Evolutionary conservation across 805 yeast species (phyloP).

Genomic region (Lipomyces orientalis): DNA sequence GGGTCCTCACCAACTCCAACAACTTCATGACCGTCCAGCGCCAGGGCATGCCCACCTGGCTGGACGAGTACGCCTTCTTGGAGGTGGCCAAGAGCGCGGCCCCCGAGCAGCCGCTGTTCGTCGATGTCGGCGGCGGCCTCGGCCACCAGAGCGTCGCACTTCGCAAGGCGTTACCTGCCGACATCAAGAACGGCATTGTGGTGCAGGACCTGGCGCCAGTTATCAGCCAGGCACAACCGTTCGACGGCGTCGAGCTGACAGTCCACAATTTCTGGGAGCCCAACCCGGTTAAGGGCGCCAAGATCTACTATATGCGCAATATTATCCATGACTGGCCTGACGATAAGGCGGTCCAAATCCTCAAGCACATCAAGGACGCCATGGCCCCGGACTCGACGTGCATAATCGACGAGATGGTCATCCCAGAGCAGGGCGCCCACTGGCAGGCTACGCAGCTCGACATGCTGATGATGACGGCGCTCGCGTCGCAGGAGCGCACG

Average conservation of each 20-base stretch:
- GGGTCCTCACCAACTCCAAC: constrained; percentile 6
- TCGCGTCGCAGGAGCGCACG: constrained; percentile 1
- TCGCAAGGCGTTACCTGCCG: background rate
- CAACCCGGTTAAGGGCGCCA: background rate
- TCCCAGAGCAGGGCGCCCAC: background rate
- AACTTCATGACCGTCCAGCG: background rate
- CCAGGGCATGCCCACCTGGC: constrained; percentile 6
- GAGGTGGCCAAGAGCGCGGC: background rate
- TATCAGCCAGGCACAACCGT: background rate
- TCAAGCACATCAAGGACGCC: background rate
- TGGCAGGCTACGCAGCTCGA: constrained; percentile 8
- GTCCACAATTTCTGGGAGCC: background rate
- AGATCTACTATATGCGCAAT: constrained; percentile 5
- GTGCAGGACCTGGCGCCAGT: background rate
- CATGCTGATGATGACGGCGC: background rate
- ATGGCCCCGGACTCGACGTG: background rate
- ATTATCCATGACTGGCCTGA: constrained; percentile 3
- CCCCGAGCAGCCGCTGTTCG: background rate
- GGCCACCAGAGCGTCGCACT: background rate
- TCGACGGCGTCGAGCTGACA: background rate
- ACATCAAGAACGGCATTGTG: background rate
- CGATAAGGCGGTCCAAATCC: background rate
- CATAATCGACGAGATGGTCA: background rate
- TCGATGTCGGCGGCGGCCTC: background rate
- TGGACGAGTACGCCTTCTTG: background rate